Evolutionary conservation across 1,139 yeast species (phyloP), one percentile per base, ranked within the genome.

Genomic region (Hyphopichia fennica): DNA sequence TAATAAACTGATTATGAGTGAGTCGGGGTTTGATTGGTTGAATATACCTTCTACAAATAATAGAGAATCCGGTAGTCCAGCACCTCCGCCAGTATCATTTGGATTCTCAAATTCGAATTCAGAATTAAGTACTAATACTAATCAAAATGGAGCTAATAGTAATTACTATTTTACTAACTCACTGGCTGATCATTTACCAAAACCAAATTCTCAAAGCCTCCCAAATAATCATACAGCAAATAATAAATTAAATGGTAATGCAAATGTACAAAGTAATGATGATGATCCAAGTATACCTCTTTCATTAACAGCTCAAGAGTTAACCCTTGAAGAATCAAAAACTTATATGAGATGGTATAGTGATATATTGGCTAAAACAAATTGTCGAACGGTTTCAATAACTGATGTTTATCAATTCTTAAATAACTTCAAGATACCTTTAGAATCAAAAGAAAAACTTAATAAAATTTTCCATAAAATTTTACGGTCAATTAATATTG

Each of bases 261-360:
- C 31, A 35, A 31, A 34, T 17, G 13, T 10, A 8, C 13, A 16
- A 7, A n/a, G 8, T 35, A 35, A 38, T 22, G 47, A 41, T 31
- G 51, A 50, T 34, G 56, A 53, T 29, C 44, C 53, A 2, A 49
- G 66, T 25, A 74, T 82, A 3, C 89, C 91, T 0, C 63, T 85
- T 37, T 79, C 89, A 2, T 63, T 86, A 19, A 73, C 83, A 0
- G 76, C 81, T 0, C 79, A 76, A 40, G 87, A 84, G 40, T 66
- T 86, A 35, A 74, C 88, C 0, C 67, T 70, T 14, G 81, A 80
- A 46, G 95, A 86, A 53, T 76, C 82, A 3, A 81, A 81, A 52
- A 84, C 93, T 0, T 86, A 86, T 59, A 70, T 84, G 58, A 65
- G 93, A 52, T 86, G 95, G 95, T 86, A 85, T 56, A 81, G 82